Base-by-base conservation (phyloP, 768 basidiomycete species). In the Termitomyces sp. region DNA sequence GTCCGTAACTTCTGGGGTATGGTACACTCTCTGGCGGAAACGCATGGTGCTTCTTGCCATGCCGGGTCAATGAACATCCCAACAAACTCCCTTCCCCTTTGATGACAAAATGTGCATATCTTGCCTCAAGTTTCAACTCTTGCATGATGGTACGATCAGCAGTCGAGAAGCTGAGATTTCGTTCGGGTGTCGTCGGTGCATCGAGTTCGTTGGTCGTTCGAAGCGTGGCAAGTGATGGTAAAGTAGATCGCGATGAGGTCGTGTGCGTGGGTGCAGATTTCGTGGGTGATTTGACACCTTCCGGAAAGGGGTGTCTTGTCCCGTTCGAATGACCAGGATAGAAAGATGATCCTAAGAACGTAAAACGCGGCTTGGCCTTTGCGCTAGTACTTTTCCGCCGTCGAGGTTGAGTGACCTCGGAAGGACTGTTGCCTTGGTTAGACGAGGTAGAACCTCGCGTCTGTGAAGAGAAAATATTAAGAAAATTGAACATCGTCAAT, bases 1-100 rank as follows among this genome's bases (percentile, higher is more conserved):
- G 73, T 60, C 85, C 87, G 67, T 88, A 90, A 67, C 80, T 83
- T 63, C 86, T 77, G 8, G 89, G 88, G 69, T 89, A 91, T 12
- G 89, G 88, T 5, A 86, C 88, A 51, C 82, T 80, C 15, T 77
- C 68, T 42, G 70, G 68, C 5, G 70, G 63, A 66, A 76, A 84
- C 14, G 82, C 76, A 70, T 91, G 88, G 61, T 89, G 82, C 63
- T 79, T 82, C 69, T 82, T 82, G 14, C 80, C 80, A 5, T 68
- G 63, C 52, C 68, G 66, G 11, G 69, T 66, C 15, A 73, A 69
- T 7, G 67, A 74, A 12, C 70, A 69, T 10, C 71, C 70, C 25
- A 74, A 68, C 17, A 69, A 67, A 52, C 70, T 67, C 10, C 72
- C 73, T 29, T 72, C 69, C 20, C 82, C 82, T 66, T 84, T 86